phyloP scores from a whole-genome alignment of 352 stramenopile species.

The Elongisporangium prolatum region DNA sequence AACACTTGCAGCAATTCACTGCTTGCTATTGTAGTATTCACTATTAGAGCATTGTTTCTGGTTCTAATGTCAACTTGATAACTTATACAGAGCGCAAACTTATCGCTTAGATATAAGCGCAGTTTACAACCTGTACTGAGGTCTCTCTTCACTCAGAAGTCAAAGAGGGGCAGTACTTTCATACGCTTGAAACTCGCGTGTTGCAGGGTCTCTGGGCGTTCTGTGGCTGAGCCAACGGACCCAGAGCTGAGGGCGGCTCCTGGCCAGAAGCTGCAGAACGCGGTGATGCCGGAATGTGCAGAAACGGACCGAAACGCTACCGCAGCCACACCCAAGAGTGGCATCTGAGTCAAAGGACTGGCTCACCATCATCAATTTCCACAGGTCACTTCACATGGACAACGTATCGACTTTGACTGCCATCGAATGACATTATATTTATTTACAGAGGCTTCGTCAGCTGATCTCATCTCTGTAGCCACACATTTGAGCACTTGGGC shows the following conservation, averaged over 20 bases:
- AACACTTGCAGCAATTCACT: not conserved
- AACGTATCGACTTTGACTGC: not conserved
- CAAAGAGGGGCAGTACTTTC: not conserved
- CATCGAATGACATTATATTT: not conserved
- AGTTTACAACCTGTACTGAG: too few species aligned
- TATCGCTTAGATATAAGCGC: too few species aligned
- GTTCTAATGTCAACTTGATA: too few species aligned
- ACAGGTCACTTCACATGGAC: not conserved
- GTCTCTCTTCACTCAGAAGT: not conserved
- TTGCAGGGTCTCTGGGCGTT: not conserved
- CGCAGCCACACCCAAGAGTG: not conserved
- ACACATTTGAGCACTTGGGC: not conserved
- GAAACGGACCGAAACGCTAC: not conserved
- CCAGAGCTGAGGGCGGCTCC: not conserved
- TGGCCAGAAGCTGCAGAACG: not conserved
- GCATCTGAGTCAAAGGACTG: not conserved
- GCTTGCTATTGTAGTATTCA: too few species aligned
- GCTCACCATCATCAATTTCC: not conserved
- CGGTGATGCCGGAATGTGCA: not conserved
- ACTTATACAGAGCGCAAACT: too few species aligned
- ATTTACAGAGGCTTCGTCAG: not conserved
- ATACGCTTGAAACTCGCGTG: not conserved
- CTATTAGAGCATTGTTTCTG: not conserved
- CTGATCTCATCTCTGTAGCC: not conserved
- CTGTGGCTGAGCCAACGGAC: not conserved